Base-by-base conservation (phyloP, 83 land plant species). In the Picea abies region DNA sequence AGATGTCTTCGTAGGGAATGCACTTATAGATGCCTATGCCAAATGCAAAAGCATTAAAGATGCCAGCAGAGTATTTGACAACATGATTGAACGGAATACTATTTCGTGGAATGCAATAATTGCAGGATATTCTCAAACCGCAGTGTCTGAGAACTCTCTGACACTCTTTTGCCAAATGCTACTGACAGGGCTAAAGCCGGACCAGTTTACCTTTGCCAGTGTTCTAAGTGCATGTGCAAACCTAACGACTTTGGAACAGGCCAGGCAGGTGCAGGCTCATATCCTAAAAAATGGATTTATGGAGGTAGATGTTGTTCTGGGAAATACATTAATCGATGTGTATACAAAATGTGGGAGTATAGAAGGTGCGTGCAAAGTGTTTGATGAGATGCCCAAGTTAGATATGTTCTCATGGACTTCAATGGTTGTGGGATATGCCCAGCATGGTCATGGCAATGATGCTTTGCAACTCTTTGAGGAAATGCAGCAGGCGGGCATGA, bases 351-450 rank as follows among this genome's bases (percentile, higher is more conserved):
- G 60, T 72, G 89, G 93, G 11, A 83, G 85, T n/a, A 7, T 84
- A 8, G 84, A 83, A 4, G 61, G 17, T 83, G 89, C 89, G 3
- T 25, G 83, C 20, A 35, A 4, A 11, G 32, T 89, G 23, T 91
- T 91, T 63, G 89, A 87, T 26, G 12, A 20, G 9, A 91, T 91
- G 91, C 79, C 84, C 14, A 87, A 84, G 44, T 83, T 73, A 44
- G 82, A 91, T 87, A 84, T 91, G 73, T 80, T 89, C 65, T 89
- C 88, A 22, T 91, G 93, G 91, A 91, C 89, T 20, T 20, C 86
- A 12, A 26, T 89, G 60, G 82, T 91, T 14, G 76, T 82, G 2
- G 91, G 88, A 7, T 91, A 82, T 82, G 89, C 83, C 6, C 84
- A 81, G 56, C 71, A 63, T 76, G 73, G 84, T 9, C 25, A 83